phyloP scores from a whole-genome alignment of 352 stramenopile genomes.

The Phytopythium oedochilum region DNA sequence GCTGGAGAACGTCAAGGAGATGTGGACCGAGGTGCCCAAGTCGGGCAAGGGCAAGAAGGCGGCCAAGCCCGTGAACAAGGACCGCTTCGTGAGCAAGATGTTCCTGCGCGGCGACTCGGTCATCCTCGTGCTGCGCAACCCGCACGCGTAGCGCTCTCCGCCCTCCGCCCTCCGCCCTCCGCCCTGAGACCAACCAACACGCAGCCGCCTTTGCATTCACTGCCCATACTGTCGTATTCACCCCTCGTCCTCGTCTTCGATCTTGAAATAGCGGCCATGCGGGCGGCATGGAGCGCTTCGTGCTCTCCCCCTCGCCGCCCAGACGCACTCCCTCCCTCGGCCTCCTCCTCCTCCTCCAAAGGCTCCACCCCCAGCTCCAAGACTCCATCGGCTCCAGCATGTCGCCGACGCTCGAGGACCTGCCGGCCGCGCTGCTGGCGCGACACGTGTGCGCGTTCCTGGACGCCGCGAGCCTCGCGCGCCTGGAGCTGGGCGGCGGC shows the following conservation, averaged over 20 bases:
- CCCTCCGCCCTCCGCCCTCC: too few species aligned
- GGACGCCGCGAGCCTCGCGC: slow-evolving; percentile 27
- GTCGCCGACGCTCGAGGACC: slow-evolving; percentile 15
- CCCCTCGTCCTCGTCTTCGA: not conserved
- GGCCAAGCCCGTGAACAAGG: slow-evolving; percentile 96
- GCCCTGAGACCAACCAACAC: too few species aligned
- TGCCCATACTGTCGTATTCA: too few species aligned
- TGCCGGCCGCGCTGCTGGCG: slow-evolving; percentile 37
- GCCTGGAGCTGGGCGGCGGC: slow-evolving; percentile 26
- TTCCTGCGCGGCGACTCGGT: slow-evolving; percentile 99
- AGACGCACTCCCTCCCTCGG: too few species aligned
- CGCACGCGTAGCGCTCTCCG: slow-evolving; percentile 60
- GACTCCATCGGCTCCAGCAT: too few species aligned
- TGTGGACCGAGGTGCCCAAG: slow-evolving; percentile 99
- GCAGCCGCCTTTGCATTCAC: not conserved
- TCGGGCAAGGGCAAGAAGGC: slow-evolving; percentile 95
- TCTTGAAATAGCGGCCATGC: too few species aligned
- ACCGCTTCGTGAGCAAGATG: slow-evolving; percentile 99
- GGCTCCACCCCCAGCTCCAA: too few species aligned
- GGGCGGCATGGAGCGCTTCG: too few species aligned
- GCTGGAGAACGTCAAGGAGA: slow-evolving; percentile 99
- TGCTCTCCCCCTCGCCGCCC: too few species aligned
- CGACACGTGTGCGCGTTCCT: slow-evolving; percentile 38
- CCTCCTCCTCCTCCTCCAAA: too few species aligned
- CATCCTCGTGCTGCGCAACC: slow-evolving; percentile 98